Percentiles rank a stretch among this genome's conserved stretches.
phyloP scores from a whole-genome alignment of 345 rosid species.

The Schrenkiella parvula region DNA sequence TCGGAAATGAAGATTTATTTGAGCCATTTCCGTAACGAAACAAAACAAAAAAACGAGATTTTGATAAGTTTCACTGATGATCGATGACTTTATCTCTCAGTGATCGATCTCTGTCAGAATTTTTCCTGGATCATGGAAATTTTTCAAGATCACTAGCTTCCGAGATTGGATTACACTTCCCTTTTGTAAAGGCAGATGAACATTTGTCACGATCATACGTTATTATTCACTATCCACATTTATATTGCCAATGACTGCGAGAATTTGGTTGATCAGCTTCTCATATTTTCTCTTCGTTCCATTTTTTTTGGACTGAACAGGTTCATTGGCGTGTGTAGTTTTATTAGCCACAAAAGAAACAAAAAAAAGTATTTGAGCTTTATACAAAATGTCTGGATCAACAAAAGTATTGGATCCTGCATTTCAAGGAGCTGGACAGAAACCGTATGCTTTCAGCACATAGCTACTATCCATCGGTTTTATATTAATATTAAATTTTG shows the following conservation, averaged over 20 bases:
- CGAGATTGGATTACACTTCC: not conserved
- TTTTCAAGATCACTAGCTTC: constrained; percentile 2
- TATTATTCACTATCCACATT: not conserved
- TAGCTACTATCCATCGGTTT: not conserved
- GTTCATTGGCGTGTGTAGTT: not conserved
- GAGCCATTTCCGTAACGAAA: not conserved
- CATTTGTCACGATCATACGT: too few species aligned
- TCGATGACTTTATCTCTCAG: not conserved
- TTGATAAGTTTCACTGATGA: not conserved
- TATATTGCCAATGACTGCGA: not conserved
- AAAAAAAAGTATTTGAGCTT: not conserved
- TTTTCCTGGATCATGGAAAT: not conserved
- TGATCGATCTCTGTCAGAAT: not conserved
- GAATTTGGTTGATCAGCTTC: not conserved
- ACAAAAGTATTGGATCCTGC: constrained; percentile 85
- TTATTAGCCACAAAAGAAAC: not conserved
- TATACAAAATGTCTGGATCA: constrained; percentile 63
- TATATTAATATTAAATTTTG: not conserved
- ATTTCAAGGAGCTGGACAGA: constrained; percentile 94
- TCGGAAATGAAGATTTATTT: not conserved
- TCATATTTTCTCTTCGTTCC: not conserved
- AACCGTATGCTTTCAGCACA: constrained; percentile 65
- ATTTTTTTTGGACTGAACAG: not conserved
- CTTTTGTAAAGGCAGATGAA: not conserved
- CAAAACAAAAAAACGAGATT: not conserved